phyloP scores from a whole-genome alignment of 305 asterid genomes.

The Fraxinus sp. region DNA sequence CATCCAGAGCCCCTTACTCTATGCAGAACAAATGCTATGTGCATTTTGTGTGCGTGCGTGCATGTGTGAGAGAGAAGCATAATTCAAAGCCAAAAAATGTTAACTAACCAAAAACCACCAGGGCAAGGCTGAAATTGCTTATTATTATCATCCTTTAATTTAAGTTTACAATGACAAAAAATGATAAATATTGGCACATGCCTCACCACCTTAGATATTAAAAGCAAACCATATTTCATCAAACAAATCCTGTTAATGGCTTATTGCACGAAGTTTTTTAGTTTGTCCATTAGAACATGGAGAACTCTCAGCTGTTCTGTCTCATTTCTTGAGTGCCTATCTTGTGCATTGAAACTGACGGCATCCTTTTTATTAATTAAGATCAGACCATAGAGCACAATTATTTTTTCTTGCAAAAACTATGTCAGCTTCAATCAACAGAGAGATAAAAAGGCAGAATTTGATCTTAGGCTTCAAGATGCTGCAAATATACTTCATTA shows the following conservation, averaged over 20 bases:
- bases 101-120: not conserved
- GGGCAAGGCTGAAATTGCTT: not conserved
- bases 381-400: not conserved
- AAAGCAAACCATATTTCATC: not conserved
- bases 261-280: not conserved
- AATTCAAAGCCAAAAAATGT: not conserved
- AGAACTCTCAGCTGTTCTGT: not conserved
- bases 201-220: not conserved
- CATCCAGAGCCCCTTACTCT: not conserved
- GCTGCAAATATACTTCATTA: not conserved
- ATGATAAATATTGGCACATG: not conserved
- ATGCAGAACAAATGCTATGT: not conserved
- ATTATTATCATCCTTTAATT: not conserved
- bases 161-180: not conserved
- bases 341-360: not conserved
- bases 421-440: not conserved
- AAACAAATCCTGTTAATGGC: not conserved
- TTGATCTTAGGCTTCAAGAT: not conserved
- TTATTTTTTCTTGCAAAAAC: not conserved
- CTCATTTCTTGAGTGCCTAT: not conserved
- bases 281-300: not conserved
- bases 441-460: not conserved
- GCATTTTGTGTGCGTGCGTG: not conserved
- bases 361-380: not conserved
- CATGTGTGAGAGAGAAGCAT: not conserved